Percentiles rank a stretch among this genome's conserved stretches.
Evolutionary conservation across 352 stramenopile species (phyloP).

Genomic region (Phytophthora brassicae): DNA sequence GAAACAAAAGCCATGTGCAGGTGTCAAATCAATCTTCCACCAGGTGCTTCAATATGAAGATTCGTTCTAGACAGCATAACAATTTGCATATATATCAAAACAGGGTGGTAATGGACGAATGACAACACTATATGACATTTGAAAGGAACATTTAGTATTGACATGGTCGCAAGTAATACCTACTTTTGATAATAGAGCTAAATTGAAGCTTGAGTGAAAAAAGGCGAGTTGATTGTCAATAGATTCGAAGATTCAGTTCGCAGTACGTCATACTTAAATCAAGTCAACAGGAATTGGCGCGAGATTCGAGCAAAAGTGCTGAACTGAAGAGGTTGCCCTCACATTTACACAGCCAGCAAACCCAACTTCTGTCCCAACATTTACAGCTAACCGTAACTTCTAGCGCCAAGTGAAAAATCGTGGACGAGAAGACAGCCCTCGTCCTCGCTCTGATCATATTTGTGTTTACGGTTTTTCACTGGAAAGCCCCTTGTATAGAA

Average conservation of each 20-base stretch:
- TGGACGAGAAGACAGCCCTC: neutral
- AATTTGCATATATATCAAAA: neutral
- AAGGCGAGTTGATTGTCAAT: neutral
- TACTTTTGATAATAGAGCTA: neutral
- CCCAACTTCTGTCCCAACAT: no score
- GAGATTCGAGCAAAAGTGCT: neutral
- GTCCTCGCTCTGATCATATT: neutral
- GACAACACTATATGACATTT: no score
- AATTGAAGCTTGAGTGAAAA: neutral
- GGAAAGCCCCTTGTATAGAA: no score
- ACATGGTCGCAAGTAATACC: neutral
- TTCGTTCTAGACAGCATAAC: conserved; percentile 6
- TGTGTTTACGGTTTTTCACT: no score
- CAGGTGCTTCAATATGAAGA: conserved; percentile 24
- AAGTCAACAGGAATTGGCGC: neutral
- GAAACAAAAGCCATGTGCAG: neutral
- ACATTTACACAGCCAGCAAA: no score
- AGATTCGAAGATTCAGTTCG: neutral
- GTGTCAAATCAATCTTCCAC: conserved; percentile 22
- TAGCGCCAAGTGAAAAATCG: no score
- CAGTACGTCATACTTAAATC: neutral
- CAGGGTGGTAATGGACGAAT: no score
- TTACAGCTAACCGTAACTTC: neutral
- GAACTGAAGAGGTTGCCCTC: neutral
- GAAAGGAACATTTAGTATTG: neutral